phyloP scores from a whole-genome alignment of 192 early-diverging fungal genomes.

The Gonapodya sp. region DNA sequence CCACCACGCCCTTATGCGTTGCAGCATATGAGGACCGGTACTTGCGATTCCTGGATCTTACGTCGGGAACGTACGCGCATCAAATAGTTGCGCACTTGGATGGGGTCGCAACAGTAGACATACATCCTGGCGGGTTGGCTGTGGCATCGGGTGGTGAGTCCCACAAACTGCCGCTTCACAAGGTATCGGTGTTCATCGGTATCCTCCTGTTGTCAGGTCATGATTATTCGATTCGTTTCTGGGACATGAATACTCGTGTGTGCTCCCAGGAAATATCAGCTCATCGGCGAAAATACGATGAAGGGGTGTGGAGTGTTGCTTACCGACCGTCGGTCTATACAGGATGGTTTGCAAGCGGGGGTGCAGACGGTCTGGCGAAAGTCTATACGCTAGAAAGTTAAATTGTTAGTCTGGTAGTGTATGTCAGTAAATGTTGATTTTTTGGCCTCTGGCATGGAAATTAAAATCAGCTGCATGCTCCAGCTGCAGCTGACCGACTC shows the following conservation, averaged over 20 bases:
- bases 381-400: background rate
- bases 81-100: conserved; percentile 60
- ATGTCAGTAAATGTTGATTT: no score
- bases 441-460: no score
- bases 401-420: no score
- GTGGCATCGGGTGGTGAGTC: conserved; percentile 53
- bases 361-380: background rate
- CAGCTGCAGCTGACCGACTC: no score
- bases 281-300: conserved; percentile 61
- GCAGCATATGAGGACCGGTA: conserved; percentile 67
- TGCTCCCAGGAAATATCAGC: conserved; percentile 66
- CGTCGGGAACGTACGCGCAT: conserved; percentile 47
- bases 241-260: conserved; percentile 54
- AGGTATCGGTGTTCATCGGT: no score
- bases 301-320: conserved; percentile 58
- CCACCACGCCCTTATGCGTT: conserved; percentile 60
- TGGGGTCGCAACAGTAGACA: conserved; percentile 51
- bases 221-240: conserved; percentile 65
- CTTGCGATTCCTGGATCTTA: conserved; percentile 65
- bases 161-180: no score
- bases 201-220: conserved; percentile 38
- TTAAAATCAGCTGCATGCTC: no score
- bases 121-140: conserved; percentile 49
- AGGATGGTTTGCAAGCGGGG: background rate
- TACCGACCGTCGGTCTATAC: conserved; percentile 35